Evolutionary conservation across 306 rosid genomes (phyloP).

Genomic region (Canavalia gladiata): DNA sequence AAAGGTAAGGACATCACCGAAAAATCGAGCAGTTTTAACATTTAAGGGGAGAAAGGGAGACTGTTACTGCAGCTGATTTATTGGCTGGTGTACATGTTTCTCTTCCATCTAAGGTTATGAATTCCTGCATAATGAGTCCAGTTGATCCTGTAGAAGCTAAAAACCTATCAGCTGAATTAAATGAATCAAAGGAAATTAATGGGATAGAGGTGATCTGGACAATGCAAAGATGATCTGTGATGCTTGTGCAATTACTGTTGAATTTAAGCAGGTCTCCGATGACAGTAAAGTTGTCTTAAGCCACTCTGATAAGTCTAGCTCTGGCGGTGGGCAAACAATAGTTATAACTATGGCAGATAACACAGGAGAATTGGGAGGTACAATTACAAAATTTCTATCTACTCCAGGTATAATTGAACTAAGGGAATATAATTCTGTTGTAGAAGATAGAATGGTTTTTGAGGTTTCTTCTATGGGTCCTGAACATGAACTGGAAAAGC

Average conservation of each 20-base stretch:
- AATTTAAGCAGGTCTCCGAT: constrained; percentile 48
- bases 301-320: constrained; percentile 47
- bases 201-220: constrained; percentile 44
- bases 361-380: constrained; percentile 49
- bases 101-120: constrained; percentile 82
- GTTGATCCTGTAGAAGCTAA: constrained; percentile 64
- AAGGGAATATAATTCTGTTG: constrained; percentile 47
- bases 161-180: constrained; percentile 52
- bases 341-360: constrained; percentile 41
- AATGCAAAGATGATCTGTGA: constrained; percentile 52
- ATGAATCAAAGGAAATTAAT: constrained; percentile 52
- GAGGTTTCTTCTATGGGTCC: constrained; percentile 53
- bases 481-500: constrained; percentile 52
- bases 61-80: constrained; percentile 89
- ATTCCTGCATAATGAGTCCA: constrained; percentile 83
- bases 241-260: constrained; percentile 52
- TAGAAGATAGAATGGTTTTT: constrained; percentile 51
- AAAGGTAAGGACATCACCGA: constrained; percentile 54
- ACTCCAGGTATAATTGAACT: constrained; percentile 50
- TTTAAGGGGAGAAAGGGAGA: constrained; percentile 76
- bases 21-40: constrained; percentile 64
- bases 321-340: constrained; percentile 44
- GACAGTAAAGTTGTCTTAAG: constrained; percentile 46
- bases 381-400: constrained; percentile 42
- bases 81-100: constrained; percentile 92